Evolutionary conservation across 768 basidiomycete species (phyloP).

Genomic region (Tricholoma sp.): DNA sequence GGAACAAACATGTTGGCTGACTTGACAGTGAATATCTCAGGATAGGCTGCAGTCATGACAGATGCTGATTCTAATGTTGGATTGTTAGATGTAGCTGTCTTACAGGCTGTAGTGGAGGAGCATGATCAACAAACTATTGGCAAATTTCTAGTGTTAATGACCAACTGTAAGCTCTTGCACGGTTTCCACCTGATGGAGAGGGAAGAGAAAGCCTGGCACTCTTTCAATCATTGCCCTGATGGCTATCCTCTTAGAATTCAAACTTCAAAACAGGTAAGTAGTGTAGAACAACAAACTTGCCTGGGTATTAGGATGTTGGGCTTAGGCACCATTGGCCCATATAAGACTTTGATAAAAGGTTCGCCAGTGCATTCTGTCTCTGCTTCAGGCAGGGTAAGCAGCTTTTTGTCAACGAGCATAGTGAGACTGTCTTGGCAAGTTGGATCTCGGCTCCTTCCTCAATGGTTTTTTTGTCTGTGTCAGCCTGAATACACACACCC

Average conservation of each 20-base stretch:
- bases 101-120: slow-evolving; percentile 4
- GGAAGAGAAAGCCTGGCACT: neutral
- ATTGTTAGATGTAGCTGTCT: neutral
- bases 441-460: neutral
- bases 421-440: neutral
- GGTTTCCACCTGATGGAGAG: slow-evolving; percentile 1
- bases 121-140: neutral
- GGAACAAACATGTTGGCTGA: slow-evolving; percentile 6
- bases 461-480: neutral
- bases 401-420: slow-evolving; percentile 2
- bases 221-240: neutral
- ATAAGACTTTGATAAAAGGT: slow-evolving; percentile 24
- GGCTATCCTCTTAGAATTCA: neutral
- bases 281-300: neutral
- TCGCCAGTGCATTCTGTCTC: slow-evolving; percentile 9
- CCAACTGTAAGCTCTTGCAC: slow-evolving; percentile 7
- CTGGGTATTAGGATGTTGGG: neutral
- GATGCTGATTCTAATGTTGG: neutral
- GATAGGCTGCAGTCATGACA: slow-evolving; percentile 5
- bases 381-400: slow-evolving; percentile 5
- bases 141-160: neutral
- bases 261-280: neutral
- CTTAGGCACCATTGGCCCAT: slow-evolving; percentile 21
- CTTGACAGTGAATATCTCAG: slow-evolving; percentile 3
- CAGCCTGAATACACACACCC: slow-evolving; percentile 2